Evolutionary conservation across 2,329 filamentous ascomycete genomes (phyloP).

Genomic region (Pleoardoris graminearum): DNA sequence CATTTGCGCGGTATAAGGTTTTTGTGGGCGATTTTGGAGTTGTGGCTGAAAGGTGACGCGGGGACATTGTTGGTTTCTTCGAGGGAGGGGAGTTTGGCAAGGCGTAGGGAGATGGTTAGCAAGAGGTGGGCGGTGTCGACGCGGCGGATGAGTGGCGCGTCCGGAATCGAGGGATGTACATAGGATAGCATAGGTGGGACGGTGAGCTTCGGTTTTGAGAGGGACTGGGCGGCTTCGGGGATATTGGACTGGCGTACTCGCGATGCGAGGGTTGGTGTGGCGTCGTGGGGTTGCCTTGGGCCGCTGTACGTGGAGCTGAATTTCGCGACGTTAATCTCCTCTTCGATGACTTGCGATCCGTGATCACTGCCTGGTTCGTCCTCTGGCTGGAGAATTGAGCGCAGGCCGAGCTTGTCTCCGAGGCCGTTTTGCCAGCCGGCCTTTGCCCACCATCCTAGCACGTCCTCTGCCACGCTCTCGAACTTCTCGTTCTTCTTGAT

Average conservation of each 20-base stretch:
- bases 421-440: slow-evolving; percentile 86
- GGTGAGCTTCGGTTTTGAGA: slow-evolving; percentile 44
- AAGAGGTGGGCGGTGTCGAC: slow-evolving; percentile 87
- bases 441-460: slow-evolving; percentile 95
- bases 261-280: slow-evolving; percentile 37
- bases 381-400: slow-evolving; percentile 63
- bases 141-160: slow-evolving; percentile 71
- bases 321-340: slow-evolving; percentile 58
- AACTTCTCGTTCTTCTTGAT: slow-evolving; percentile 77
- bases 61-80: slow-evolving; percentile 60
- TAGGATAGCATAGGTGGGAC: slow-evolving; percentile 81
- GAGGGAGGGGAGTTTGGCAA: slow-evolving; percentile 79
- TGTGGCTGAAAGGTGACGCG: slow-evolving; percentile 74
- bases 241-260: slow-evolving; percentile 39
- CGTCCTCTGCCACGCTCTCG: slow-evolving; percentile 87
- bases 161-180: slow-evolving; percentile 67
- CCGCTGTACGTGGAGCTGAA: slow-evolving; percentile 55
- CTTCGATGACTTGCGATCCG: slow-evolving; percentile 48
- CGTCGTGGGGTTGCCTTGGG: slow-evolving; percentile 12
- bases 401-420: slow-evolving; percentile 73
- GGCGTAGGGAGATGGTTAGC: slow-evolving; percentile 77
- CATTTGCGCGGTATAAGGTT: slow-evolving; percentile 78
- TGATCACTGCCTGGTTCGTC: slow-evolving; percentile 46
- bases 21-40: slow-evolving; percentile 79
- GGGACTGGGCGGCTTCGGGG: slow-evolving; percentile 30